Evolutionary conservation across 2,329 filamentous ascomycete species (phyloP).

Genomic region (Gliomastix tumulicola): DNA sequence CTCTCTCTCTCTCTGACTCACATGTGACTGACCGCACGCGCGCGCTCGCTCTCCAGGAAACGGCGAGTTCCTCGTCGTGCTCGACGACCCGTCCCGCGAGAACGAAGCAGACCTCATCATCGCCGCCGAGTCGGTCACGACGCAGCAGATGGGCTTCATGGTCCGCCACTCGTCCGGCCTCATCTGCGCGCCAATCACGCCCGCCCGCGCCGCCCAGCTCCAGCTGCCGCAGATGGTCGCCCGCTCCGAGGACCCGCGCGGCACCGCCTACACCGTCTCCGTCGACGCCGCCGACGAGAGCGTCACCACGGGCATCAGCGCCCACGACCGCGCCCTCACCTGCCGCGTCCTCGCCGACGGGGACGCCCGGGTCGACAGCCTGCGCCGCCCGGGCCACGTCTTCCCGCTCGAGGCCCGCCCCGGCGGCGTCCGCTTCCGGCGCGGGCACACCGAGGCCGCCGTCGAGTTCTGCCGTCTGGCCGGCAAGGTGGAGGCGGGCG

Average conservation of each 20-base stretch:
- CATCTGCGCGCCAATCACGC: conserved; percentile 79
- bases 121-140: conserved; percentile 75
- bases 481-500: conserved; percentile 68
- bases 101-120: conserved; percentile 99
- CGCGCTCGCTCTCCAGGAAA: conserved; percentile 50
- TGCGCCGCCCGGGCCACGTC: conserved; percentile 84
- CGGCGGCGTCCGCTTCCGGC: conserved; percentile 73
- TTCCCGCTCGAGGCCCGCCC: conserved; percentile 73
- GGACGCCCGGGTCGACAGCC: conserved; percentile 44
- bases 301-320: conserved; percentile 84
- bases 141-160: conserved; percentile 93
- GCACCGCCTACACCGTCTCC: conserved; percentile 88
- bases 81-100: conserved; percentile 87
- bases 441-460: conserved; percentile 89
- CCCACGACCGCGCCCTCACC: conserved; percentile 77
- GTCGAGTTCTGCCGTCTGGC: conserved; percentile 84
- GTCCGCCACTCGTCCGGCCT: conserved; percentile 85
- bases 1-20: neutral
- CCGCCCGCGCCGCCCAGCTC: conserved; percentile 61
- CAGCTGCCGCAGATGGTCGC: conserved; percentile 84
- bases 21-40: neutral
- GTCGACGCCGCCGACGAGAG: conserved; percentile 69
- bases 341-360: conserved; percentile 72
- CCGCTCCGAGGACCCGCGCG: conserved; percentile 69
- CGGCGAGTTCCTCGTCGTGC: conserved; percentile 91